phyloP scores from a whole-genome alignment of 257 asterid genomes.

The Solanum microdontum region DNA sequence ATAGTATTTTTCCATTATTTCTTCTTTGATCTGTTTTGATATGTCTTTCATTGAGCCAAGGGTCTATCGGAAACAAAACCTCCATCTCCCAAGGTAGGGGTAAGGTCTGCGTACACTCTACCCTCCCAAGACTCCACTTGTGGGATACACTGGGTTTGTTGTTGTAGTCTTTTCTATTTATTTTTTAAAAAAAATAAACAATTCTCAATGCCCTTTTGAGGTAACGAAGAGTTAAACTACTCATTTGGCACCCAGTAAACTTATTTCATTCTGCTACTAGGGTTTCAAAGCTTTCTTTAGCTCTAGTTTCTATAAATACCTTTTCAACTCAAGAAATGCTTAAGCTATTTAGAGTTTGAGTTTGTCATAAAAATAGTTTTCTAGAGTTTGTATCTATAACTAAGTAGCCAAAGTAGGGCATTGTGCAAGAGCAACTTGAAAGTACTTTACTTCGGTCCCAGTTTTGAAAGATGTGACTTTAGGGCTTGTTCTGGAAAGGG shows the following conservation, averaged over 20 bases:
- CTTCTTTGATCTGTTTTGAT: background rate
- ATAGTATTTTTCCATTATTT: background rate
- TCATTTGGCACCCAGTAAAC: background rate
- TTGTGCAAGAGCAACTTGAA: background rate
- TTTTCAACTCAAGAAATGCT: background rate
- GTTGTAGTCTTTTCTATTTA: background rate
- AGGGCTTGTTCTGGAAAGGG: background rate
- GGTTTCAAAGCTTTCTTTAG: background rate
- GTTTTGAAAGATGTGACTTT: background rate
- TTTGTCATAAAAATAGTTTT: background rate
- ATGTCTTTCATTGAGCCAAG: background rate
- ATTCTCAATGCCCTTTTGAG: background rate
- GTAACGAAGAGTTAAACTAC: background rate
- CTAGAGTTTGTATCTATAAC: background rate
- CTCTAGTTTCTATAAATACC: background rate
- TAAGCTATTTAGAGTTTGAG: background rate
- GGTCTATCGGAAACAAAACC: background rate
- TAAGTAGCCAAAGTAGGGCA: background rate
- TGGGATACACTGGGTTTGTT: background rate
- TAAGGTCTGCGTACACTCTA: background rate
- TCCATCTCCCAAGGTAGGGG: background rate
- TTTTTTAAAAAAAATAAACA: background rate
- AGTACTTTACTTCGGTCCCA: background rate
- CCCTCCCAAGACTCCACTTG: background rate
- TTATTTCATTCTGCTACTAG: background rate